Evolutionary conservation across 352 stramenopile genomes (phyloP).

Genomic region (Globisporangium perplexum): DNA sequence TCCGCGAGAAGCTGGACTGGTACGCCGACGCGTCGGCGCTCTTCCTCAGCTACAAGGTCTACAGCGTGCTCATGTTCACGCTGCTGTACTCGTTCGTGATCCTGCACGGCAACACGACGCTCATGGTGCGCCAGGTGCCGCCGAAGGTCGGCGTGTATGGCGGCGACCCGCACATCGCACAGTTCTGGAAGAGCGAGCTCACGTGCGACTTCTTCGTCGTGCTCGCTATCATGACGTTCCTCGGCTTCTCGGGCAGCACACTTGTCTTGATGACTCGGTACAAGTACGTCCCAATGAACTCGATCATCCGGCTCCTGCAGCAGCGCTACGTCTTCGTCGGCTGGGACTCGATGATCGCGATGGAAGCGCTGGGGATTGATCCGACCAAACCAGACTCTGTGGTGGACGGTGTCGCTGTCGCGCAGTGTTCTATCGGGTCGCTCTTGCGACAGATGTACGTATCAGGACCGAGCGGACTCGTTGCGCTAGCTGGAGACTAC

Average conservation of each 20-base stretch:
- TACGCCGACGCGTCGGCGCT: conserved; percentile 23
- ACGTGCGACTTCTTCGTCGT: conserved; percentile 37
- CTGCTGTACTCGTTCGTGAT: conserved; percentile 22
- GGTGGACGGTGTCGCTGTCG: conserved; percentile 16
- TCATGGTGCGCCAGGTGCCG: conserved; percentile 20
- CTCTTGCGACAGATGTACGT: conserved; percentile 33
- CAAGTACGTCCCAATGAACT: conserved; percentile 21
- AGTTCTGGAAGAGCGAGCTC: conserved; percentile 42
- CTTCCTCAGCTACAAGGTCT: conserved; percentile 44
- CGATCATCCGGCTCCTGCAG: conserved; percentile 25
- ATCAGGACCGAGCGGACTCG: conserved; percentile 29
- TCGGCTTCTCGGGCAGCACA: conserved; percentile 10
- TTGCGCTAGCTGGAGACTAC: conserved; percentile 26
- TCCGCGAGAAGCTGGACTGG: conserved; percentile 20
- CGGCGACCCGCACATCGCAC: conserved; percentile 21
- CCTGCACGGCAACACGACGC: conserved; percentile 19
- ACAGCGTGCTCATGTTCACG: conserved; percentile 27
- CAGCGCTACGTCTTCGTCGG: conserved; percentile 31
- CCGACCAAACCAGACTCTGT: conserved; percentile 18
- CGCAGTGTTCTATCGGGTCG: conserved; percentile 27
- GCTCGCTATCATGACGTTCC: conserved; percentile 12
- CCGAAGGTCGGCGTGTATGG: conserved; percentile 24
- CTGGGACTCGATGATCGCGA: conserved; percentile 32
- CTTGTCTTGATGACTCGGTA: conserved; percentile 24
- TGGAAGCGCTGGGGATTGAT: conserved; percentile 33